Evolutionary conservation across 2,329 filamentous ascomycete genomes (phyloP), one percentile per base, ranked within the genome.

Genomic region (Raffaelea arxii): DNA sequence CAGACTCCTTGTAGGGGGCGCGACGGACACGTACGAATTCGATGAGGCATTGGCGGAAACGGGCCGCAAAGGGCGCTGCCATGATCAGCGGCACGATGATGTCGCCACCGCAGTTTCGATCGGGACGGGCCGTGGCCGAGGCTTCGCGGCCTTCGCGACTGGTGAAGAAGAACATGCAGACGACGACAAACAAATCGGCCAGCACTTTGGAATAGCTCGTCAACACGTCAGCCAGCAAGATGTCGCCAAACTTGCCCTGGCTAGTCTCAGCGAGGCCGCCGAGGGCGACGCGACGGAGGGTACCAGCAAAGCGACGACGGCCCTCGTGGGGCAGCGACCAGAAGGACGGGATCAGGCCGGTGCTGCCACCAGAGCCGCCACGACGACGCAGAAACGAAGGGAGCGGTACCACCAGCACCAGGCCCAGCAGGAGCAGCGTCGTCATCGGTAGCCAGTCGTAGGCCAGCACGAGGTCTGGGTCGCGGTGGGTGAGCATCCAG

Each of bases 151-250:
- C 41, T 2, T 25, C 38, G 14, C 45, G 42, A 30, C 25, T 25
- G 1, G 77, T 25, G 25, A 44, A 77, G 59, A 94, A 78, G 64
- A 94, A 90, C 91, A 96, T 95, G 77, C 89, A 97, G 24, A 89
- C 66, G 41, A 82, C 82, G 46, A 97, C 84, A 62, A 89, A 96
- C 12, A 96, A 68, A 63, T 98, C 92, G 22, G 83, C 91, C 24
- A 94, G 72, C 25, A 96, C 85, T 64, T 94, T 95, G 51, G 91
- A 84, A 63, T 97, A 98, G 58, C 86, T 94, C 37, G 92, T 98
- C 56, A 97, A 68, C 46, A 89, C 91, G 74, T 98, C 92, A 27
- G 92, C 90, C 18, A 98, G 78, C 49, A 98, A 68, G 44, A 97
- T 84, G 61, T 98, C 92, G 47, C 88, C 91, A 58, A 97, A 97